Evolutionary conservation across 441 rosid genomes (phyloP).

Genomic region (Daphne laureola): DNA sequence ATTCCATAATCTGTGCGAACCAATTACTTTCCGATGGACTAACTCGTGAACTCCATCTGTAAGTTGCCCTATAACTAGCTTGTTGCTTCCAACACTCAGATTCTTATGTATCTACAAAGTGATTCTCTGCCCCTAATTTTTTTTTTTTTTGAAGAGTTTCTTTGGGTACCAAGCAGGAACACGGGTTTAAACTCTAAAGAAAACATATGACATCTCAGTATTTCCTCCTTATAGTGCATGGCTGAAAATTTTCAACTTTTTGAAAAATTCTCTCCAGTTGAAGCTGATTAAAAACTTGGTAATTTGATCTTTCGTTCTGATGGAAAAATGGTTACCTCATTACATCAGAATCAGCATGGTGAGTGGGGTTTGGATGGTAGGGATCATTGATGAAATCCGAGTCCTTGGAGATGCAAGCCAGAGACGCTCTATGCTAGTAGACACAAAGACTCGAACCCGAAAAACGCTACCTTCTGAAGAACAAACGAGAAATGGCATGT

Average conservation of each 20-base stretch:
- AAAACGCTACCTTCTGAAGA: conserved; percentile 63
- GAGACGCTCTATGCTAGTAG: conserved; percentile 43
- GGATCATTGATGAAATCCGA: conserved; percentile 68
- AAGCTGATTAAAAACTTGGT: not conserved
- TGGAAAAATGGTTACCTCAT: conserved; percentile 14
- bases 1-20: conserved; percentile 51
- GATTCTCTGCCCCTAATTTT: too few species aligned
- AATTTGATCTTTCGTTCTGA: conserved; percentile 12
- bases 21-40: conserved; percentile 61
- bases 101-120: not conserved
- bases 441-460: conserved; percentile 58
- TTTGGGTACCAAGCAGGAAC: too few species aligned
- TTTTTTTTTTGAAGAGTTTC: too few species aligned
- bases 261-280: not conserved
- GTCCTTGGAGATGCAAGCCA: conserved; percentile 31
- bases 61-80: conserved; percentile 27
- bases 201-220: too few species aligned
- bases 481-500: conserved; percentile 85
- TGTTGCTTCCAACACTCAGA: conserved; percentile 8
- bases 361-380: conserved; percentile 62
- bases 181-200: too few species aligned
- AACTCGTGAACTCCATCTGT: conserved; percentile 80
- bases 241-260: too few species aligned
- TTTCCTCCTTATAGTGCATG: too few species aligned
- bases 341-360: conserved; percentile 51